These are phyloP conservation scores for Helianthus tuberosus DNA, from an alignment of 129 eudicot species.

Conservation along the genomic window DNA sequence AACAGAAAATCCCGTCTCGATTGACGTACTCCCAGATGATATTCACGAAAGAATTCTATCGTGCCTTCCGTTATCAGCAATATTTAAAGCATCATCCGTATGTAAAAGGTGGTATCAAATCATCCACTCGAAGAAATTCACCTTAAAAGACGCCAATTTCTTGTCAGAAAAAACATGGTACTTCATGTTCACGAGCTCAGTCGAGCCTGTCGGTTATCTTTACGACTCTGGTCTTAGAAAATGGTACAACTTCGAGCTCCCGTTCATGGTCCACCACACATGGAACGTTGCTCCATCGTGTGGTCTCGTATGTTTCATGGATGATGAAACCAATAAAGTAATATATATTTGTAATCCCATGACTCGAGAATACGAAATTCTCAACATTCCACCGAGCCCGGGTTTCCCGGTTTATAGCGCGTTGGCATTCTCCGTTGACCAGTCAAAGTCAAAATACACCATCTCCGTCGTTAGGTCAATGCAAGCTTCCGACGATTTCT, in stretches of 20 bases:
- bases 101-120: slow-evolving; percentile 53
- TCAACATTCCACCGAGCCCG: slow-evolving; percentile 39
- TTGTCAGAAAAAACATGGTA: slow-evolving; percentile 47
- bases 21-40: slow-evolving; percentile 51
- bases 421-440: slow-evolving; percentile 50
- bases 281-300: slow-evolving; percentile 49
- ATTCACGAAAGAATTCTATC: slow-evolving; percentile 48
- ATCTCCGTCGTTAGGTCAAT: slow-evolving; percentile 43
- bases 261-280: slow-evolving; percentile 39
- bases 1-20: slow-evolving; percentile 26
- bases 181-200: slow-evolving; percentile 52
- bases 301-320: slow-evolving; percentile 55
- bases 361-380: slow-evolving; percentile 20
- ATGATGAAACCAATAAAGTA: slow-evolving; percentile 34
- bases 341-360: slow-evolving; percentile 48
- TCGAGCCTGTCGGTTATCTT: slow-evolving; percentile 36
- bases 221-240: slow-evolving; percentile 46
- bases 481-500: slow-evolving; percentile 42
- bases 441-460: slow-evolving; percentile 31
- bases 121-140: slow-evolving; percentile 43
- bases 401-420: slow-evolving; percentile 39
- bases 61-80: slow-evolving; percentile 43
- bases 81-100: slow-evolving; percentile 43
- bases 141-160: slow-evolving; percentile 7
- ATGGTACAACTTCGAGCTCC: slow-evolving; percentile 54